Evolutionary conservation across 176 grass and related monocot species (phyloP), one percentile per base, ranked within the genome.

Genomic region (Raddia guianensis): DNA sequence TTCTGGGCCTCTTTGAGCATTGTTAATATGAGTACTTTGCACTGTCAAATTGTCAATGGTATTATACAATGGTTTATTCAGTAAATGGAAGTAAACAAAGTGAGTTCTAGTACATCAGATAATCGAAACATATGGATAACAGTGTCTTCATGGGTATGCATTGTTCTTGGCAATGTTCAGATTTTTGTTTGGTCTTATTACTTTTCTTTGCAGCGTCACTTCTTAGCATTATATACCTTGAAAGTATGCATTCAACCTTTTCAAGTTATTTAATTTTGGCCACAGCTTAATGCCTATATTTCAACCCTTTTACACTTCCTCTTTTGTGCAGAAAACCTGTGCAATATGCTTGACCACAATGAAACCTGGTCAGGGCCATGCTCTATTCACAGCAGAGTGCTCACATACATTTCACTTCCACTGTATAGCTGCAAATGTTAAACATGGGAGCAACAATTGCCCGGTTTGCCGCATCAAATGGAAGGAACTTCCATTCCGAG

Each of bases 321-420:
- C 70, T 58, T 55, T 20, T 47, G 64, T 73, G n/a, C 87, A 95
- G 93, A 92, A 92, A 90, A 95, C 85, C 56, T 92, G 93, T 67
- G 90, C 93, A 5, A 95, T 95, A 92, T 95, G 93, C 82, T 84
- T 95, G 67, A 87, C 79, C 9, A 85, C 83, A 49, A 95, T 95
- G 90, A 92, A 95, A 80, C 87, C 90, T 61, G 93, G 93, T 44
- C 86, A 95, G 72, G 93, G 90, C 1, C 90, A 95, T 84, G 93
- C 93, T 65, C 78, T 95, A 46, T 95, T 95, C 79, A 95, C 93
- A 58, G 93, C 93, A 58, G 93, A 95, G 80, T 95, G 93, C 70
- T 90, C 87, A 3, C 93, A 95, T 67, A 92, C 90, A 46, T 95
- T 95, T 56, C 93, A 95, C 50, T 95, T 95, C 74, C 93, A 95